These are phyloP conservation scores for Fraxinus baroniana DNA, from an alignment of 305 asterid genomes.

Conservation along the genomic window DNA sequence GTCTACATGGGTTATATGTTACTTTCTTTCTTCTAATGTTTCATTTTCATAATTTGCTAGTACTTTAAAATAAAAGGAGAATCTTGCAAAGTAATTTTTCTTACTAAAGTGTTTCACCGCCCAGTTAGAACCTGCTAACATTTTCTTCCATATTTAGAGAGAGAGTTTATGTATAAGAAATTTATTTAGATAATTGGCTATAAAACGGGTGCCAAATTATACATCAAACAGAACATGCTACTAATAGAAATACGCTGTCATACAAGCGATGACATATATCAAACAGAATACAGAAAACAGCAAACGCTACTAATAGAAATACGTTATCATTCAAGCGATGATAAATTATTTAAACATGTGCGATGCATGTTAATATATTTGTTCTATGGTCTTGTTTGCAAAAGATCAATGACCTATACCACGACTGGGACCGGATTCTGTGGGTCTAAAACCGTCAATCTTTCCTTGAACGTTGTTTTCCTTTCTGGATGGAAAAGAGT, in stretches of 20 bases:
- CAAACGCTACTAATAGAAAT: neutral
- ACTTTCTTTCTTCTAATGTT: too few relatives aligned
- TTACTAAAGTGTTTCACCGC: too few relatives aligned
- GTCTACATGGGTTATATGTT: too few relatives aligned
- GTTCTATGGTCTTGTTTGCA: constrained; percentile 23
- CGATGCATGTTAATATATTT: constrained; percentile 23
- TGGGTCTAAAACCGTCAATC: constrained; percentile 37
- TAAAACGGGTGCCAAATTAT: constrained; percentile 12
- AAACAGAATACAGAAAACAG: neutral
- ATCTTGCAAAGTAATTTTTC: too few relatives aligned
- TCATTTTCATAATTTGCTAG: too few relatives aligned
- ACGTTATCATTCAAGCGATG: neutral
- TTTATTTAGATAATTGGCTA: neutral
- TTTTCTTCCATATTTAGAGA: too few relatives aligned
- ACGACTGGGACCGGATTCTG: constrained; percentile 57
- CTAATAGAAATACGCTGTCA: neutral
- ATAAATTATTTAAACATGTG: constrained; percentile 26
- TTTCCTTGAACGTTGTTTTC: constrained; percentile 16
- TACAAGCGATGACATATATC: constrained; percentile 6
- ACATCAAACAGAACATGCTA: neutral
- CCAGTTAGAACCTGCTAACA: too few relatives aligned
- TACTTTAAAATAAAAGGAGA: too few relatives aligned
- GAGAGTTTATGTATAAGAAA: neutral
- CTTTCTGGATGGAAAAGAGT: constrained; percentile 23
- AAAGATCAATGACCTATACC: constrained; percentile 51